Evolutionary conservation across 495 filamentous ascomycete genomes (phyloP).

Genomic region (Hypomontagnella monticulosa): DNA sequence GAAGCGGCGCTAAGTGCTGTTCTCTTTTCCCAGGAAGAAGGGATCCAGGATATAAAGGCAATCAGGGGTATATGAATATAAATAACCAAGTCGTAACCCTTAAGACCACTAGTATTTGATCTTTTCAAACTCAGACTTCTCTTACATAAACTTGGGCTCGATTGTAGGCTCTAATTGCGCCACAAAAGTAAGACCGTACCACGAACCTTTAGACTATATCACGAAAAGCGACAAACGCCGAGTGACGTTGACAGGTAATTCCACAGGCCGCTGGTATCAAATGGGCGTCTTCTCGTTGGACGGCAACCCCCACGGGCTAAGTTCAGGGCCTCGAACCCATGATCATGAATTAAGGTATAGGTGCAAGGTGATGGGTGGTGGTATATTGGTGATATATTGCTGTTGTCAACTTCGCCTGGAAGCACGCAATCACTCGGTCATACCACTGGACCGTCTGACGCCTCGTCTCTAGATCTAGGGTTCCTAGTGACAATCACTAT

Average conservation of each 20-base stretch:
- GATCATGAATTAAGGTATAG: slow-evolving; percentile 31
- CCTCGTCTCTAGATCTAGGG: slow-evolving; percentile 15
- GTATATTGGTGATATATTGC: slow-evolving; percentile 22
- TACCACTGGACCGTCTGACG: slow-evolving; percentile 29
- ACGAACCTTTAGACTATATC: neutral
- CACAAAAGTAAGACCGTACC: slow-evolving; percentile 8
- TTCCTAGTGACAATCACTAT: slow-evolving; percentile 22
- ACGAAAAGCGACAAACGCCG: slow-evolving; percentile 10
- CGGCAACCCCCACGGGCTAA: slow-evolving; percentile 39
- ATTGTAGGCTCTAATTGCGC: neutral
- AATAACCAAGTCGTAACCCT: neutral
- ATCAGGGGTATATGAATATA: neutral
- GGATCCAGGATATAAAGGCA: neutral
- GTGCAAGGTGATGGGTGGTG: slow-evolving; percentile 23
- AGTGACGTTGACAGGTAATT: slow-evolving; percentile 11
- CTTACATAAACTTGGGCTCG: neutral
- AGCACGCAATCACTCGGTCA: slow-evolving; percentile 41
- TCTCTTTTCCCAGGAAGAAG: neutral
- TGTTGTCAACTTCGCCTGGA: slow-evolving; percentile 30
- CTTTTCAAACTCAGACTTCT: slow-evolving; percentile 19
- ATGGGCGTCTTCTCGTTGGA: slow-evolving; percentile 17
- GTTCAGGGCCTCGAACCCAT: slow-evolving; percentile 43
- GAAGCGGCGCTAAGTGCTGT: slow-evolving; percentile 14
- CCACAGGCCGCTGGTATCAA: slow-evolving; percentile 10
- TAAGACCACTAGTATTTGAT: slow-evolving; percentile 3